Base-by-base conservation (phyloP, 2,329 filamentous ascomycete genomes). In the Onygena corvina region DNA sequence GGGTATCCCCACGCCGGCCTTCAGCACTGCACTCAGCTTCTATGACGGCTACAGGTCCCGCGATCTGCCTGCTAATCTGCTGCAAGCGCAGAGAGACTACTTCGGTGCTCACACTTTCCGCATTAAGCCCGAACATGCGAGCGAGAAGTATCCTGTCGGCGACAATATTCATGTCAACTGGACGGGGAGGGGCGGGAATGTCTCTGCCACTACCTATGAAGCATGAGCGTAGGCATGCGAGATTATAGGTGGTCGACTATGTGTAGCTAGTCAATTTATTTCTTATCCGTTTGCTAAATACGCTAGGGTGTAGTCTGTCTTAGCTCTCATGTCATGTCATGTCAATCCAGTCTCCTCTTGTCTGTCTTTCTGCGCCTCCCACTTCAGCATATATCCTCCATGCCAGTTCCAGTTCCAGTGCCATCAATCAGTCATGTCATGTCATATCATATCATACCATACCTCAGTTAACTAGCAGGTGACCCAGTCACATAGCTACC, bases 1-100 rank as follows among this genome's bases (percentile, higher is more conserved):
- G 72, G 92, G 92, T 71, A 93, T 98, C 67, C 92, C 92, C 58
- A 92, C 87, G 50, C 92, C 92, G 35, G 87, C 86, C 63, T 98
- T 98, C 83, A 88, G 84, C 67, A 96, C 92, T 54, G 92, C 92
- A 46, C 81, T 98, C 63, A 89, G 85, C 66, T 98, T 94, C 87
- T 98, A 93, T 74, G 92, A 98, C 69, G 92, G 92, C 57, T 95
- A 96, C 81, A 85, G 92, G 70, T 89, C 90, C 69, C 87, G 90
- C 79, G 82, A 96, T 69, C 81, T 98, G 60, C 92, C 92, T 53
- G 92, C 92, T 77, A 98, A 96, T 80, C 78, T 98, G 57, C 81
- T 98, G 64, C 92, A 98, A 77, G 92, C 90, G 51, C 92, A 98
- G 80, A 86, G 92, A 76, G 92, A 98, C 71, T 98, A 96, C 86